Conservation (phyloP, 2,329 filamentous ascomycete species). For the Fusarium burgessii region DNA sequence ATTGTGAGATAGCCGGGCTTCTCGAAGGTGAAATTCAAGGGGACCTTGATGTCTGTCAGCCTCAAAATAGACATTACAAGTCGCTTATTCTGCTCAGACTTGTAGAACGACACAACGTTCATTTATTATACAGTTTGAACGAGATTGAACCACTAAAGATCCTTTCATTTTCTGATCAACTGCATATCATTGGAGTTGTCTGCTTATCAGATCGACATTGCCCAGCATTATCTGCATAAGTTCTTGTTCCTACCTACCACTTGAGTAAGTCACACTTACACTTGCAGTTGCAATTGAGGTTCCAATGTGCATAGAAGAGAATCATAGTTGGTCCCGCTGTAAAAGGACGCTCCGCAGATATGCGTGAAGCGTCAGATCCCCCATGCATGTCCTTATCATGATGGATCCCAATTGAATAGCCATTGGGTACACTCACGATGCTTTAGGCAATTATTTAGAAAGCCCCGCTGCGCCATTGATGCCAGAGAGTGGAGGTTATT, state of each 20-base stretch:
- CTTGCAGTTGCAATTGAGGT: conserved; percentile 11
- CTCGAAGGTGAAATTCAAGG: conserved; percentile 12
- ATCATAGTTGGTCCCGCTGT: conserved; percentile 36
- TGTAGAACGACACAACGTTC: background rate
- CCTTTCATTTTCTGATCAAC: background rate
- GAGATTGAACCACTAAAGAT: background rate
- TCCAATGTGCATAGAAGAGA: conserved; percentile 9
- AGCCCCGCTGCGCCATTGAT: conserved; percentile 16
- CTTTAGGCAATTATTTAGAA: conserved; percentile 24
- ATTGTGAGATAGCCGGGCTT: conserved; percentile 23
- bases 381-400: conserved; percentile 48
- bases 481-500: conserved; percentile 27
- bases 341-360: conserved; percentile 40
- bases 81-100: background rate
- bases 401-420: conserved; percentile 27
- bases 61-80: background rate
- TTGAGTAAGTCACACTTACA: conserved; percentile 11
- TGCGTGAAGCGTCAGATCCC: conserved; percentile 45
- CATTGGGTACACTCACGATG: conserved; percentile 28
- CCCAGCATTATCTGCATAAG: conserved; percentile 10
- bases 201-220: conserved; percentile 29
- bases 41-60: conserved; percentile 29
- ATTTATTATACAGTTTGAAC: no score
- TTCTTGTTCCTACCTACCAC: background rate
- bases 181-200: background rate